Percentiles rank a stretch among this genome's conserved stretches.
These are phyloP conservation scores for Cynanchum wilfordii DNA, from an alignment of 257 asterid genomes.

Conservation along the genomic window DNA sequence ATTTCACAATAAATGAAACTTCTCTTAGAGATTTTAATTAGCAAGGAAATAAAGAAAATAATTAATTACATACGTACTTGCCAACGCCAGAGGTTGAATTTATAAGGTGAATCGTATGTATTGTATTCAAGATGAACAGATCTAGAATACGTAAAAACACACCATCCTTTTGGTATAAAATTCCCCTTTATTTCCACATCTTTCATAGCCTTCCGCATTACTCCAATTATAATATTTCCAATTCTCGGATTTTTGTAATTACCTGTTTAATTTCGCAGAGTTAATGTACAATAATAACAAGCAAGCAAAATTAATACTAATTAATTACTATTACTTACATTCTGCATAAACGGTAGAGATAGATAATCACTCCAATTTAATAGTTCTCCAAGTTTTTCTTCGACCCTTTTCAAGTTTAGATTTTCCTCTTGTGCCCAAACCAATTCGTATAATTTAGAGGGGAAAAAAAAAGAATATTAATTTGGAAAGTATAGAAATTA, in stretches of 20 bases:
- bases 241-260: slow-evolving; percentile 73
- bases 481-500: not conserved
- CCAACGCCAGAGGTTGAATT: slow-evolving; percentile 94
- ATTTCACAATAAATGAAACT: too few species aligned
- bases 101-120: slow-evolving; percentile 56
- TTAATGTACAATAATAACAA: too few species aligned
- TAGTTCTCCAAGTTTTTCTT: too few species aligned
- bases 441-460: too few species aligned
- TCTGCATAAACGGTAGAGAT: too few species aligned
- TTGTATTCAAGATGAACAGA: slow-evolving; percentile 75
- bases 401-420: slow-evolving; percentile 43
- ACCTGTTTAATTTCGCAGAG: too few species aligned
- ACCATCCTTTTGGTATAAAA: slow-evolving; percentile 81
- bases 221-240: slow-evolving; percentile 84
- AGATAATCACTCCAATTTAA: too few species aligned
- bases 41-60: too few species aligned
- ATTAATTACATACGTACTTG: slow-evolving; percentile 53
- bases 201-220: slow-evolving; percentile 78
- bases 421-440: slow-evolving; percentile 60
- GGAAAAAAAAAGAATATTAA: too few species aligned
- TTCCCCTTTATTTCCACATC: slow-evolving; percentile 81
- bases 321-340: too few species aligned
- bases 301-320: too few species aligned
- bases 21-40: too few species aligned
- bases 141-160: slow-evolving; percentile 74